Percentiles rank a stretch among this genome's conserved stretches.
These are phyloP conservation scores for Euphorbia neoarborescens DNA, from an alignment of 441 rosid genomes.

Conservation along the genomic window DNA sequence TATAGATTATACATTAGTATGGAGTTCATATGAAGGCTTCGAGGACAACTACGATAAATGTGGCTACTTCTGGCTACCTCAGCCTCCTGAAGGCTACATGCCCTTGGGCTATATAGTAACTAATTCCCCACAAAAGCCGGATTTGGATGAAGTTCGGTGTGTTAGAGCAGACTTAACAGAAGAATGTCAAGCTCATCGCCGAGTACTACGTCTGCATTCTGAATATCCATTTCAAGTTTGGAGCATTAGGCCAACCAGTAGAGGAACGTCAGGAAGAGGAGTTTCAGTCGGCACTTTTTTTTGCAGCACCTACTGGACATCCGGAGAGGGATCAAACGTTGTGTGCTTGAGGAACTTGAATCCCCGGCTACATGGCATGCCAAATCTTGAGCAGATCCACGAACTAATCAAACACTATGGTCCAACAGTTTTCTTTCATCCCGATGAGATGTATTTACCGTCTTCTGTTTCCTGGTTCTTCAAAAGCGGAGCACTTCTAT, in stretches of 20 bases:
- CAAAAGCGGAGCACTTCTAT: conserved; percentile 51
- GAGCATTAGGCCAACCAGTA: conserved; percentile 51
- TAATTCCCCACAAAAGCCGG: conserved; percentile 41
- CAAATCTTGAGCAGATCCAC: conserved; percentile 59
- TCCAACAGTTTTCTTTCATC: conserved; percentile 66
- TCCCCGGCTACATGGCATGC: conserved; percentile 54
- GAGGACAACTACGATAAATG: conserved; percentile 29
- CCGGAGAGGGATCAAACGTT: conserved; percentile 30
- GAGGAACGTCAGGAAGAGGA: conserved; percentile 59
- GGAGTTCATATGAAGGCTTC: conserved; percentile 51
- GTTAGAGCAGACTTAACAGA: conserved; percentile 67
- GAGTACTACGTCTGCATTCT: conserved; percentile 28
- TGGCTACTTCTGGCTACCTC: conserved; percentile 76
- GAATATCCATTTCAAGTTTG: conserved; percentile 48
- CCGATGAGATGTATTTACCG: conserved; percentile 59
- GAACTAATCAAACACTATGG: conserved; percentile 57
- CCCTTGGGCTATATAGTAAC: conserved; percentile 64
- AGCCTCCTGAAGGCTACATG: conserved; percentile 61
- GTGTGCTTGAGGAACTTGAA: conserved; percentile 58
- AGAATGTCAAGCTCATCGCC: conserved; percentile 40
- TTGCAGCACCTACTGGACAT: conserved; percentile 35
- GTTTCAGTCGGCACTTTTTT: conserved; percentile 65
- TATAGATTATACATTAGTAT: conserved; percentile 46
- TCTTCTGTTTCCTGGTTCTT: conserved; percentile 80
- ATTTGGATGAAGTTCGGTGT: conserved; percentile 59